These are phyloP conservation scores for Fusarium sp. DNA, from an alignment of 2,329 filamentous ascomycete genomes.

Conservation along the genomic window DNA sequence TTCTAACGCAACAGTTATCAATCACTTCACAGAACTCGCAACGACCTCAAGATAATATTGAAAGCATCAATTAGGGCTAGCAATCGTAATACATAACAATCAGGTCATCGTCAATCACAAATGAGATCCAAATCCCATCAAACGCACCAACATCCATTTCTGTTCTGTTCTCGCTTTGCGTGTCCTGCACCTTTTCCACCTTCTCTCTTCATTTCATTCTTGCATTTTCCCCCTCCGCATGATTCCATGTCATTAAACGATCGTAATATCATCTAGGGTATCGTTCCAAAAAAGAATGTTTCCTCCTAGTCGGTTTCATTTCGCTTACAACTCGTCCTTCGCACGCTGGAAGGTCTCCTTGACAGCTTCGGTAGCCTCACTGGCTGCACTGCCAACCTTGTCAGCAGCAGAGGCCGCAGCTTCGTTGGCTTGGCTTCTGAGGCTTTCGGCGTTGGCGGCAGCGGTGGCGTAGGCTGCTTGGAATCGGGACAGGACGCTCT, in stretches of 20 bases:
- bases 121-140: conserved; percentile 44
- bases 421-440: conserved; percentile 52
- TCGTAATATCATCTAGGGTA: conserved; percentile 48
- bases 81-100: conserved; percentile 37
- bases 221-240: conserved; percentile 7
- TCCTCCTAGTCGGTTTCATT: conserved; percentile 21
- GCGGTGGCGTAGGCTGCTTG: conserved; percentile 79
- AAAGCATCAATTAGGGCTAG: conserved; percentile 26
- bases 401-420: conserved; percentile 52
- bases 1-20: background rate
- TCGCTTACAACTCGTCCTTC: conserved; percentile 57
- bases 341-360: conserved; percentile 54
- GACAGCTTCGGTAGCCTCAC: conserved; percentile 58
- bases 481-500: conserved; percentile 81
- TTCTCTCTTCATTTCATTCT: conserved; percentile 24
- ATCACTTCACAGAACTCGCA: background rate
- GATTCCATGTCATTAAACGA: conserved; percentile 44
- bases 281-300: conserved; percentile 47
- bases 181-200: conserved; percentile 27
- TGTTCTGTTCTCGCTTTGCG: conserved; percentile 17
- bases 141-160: conserved; percentile 23
- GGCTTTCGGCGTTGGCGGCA: conserved; percentile 64
- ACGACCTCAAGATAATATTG: background rate
- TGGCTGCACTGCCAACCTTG: conserved; percentile 54
- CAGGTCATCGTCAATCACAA: conserved; percentile 25